phyloP scores from a whole-genome alignment of 345 rosid species.

The Abelmoschus esculentus region DNA sequence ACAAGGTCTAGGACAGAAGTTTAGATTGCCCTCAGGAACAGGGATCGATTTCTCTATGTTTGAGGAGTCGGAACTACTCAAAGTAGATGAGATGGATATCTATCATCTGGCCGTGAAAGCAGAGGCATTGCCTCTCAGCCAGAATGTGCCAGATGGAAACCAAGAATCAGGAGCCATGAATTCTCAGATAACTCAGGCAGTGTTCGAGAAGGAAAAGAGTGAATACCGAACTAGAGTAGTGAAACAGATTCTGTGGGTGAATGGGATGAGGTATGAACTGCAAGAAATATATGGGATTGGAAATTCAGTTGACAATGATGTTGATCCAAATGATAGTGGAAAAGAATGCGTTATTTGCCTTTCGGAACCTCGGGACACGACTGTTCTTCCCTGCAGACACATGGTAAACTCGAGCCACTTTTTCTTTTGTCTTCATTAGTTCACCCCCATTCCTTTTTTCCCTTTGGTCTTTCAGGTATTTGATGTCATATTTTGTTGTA shows the following conservation, averaged over 20 bases:
- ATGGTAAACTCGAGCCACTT: background rate
- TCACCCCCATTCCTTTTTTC: background rate
- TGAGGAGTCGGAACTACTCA: background rate
- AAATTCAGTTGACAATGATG: background rate
- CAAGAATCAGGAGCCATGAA: background rate
- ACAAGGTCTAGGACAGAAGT: background rate
- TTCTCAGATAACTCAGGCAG: background rate
- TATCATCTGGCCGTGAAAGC: background rate
- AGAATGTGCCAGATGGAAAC: background rate
- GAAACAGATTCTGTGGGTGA: background rate
- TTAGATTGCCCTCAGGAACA: background rate
- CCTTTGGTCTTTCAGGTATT: too few relatives aligned
- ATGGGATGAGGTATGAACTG: background rate
- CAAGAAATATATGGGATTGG: background rate
- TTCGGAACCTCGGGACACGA: background rate
- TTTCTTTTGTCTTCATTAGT: background rate
- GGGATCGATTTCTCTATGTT: background rate
- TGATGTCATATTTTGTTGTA: background rate
- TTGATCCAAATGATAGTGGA: background rate
- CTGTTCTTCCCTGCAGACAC: background rate
- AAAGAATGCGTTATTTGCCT: background rate
- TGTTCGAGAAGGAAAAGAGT: background rate
- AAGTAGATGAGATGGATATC: background rate
- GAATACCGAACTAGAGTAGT: background rate
- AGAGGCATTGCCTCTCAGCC: background rate